Percentiles rank a stretch among this genome's conserved stretches.
These are phyloP conservation scores for Chlorella sorokiniana DNA, from an alignment of 139 green algal species.

Conservation along the genomic window DNA sequence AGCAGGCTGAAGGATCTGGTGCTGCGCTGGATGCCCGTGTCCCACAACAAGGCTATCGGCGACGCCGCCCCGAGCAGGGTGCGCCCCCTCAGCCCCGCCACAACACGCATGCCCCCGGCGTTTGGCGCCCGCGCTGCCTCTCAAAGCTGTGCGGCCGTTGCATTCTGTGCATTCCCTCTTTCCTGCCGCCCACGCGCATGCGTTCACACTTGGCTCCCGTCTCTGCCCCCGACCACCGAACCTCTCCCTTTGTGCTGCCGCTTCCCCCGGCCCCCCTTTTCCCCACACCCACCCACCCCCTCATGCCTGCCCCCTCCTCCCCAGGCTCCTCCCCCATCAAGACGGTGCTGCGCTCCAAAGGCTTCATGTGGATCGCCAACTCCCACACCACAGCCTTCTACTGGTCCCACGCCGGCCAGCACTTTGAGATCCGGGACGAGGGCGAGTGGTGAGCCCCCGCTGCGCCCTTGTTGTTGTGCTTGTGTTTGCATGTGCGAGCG, in stretches of 20 bases:
- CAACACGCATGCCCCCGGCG: no score
- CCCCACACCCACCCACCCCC: not conserved
- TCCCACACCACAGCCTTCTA: constrained; percentile 86
- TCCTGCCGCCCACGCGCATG: no score
- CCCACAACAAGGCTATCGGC: constrained; percentile 73
- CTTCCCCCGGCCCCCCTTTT: not conserved
- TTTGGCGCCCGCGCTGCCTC: no score
- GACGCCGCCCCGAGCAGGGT: constrained; percentile 41
- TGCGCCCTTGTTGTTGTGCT: no score
- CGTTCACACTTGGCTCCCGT: no score
- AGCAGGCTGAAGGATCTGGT: constrained; percentile 81
- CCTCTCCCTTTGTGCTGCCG: not conserved
- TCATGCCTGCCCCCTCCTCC: no score
- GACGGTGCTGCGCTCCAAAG: constrained; percentile 88
- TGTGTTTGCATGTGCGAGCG: no score
- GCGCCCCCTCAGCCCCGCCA: not conserved
- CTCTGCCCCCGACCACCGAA: no score
- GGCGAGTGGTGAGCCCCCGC: constrained; percentile 66
- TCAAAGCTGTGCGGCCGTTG: no score
- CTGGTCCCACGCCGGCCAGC: constrained; percentile 90
- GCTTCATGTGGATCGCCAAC: constrained; percentile 92
- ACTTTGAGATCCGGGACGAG: constrained; percentile 94
- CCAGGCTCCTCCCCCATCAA: constrained; percentile 80
- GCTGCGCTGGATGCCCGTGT: constrained; percentile 87
- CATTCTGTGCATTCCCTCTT: no score